A percentile compares a stretch with the other conserved stretches of the same genome.
Evolutionary conservation across 179 eudicot species (phyloP).

Genomic region (Gypsophila paniculata): DNA sequence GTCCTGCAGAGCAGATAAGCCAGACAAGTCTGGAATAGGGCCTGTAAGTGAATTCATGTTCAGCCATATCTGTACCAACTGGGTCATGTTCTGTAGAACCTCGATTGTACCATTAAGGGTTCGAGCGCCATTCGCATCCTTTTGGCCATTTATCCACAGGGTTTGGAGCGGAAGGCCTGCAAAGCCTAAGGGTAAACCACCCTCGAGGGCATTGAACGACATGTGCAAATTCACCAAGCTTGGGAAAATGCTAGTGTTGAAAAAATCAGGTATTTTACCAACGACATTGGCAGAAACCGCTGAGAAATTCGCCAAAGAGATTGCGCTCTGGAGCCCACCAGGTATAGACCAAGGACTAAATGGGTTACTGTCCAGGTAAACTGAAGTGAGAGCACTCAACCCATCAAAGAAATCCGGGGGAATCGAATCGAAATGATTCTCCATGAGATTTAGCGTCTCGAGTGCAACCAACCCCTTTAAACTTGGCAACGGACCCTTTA

Average conservation of each 20-base stretch:
- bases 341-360: constrained; percentile 37
- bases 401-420: constrained; percentile 47
- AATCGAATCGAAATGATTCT: constrained; percentile 38
- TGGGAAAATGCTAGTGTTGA: constrained; percentile 29
- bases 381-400: constrained; percentile 30
- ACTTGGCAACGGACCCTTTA: constrained; percentile 52
- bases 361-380: constrained; percentile 36
- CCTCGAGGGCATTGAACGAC: constrained; percentile 32
- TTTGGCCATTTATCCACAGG: constrained; percentile 44
- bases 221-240: constrained; percentile 30
- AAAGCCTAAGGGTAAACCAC: constrained; percentile 33
- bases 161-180: constrained; percentile 30
- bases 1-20: constrained; percentile 18
- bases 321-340: constrained; percentile 27
- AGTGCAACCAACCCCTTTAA: constrained; percentile 41
- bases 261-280: constrained; percentile 37
- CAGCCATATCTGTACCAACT: constrained; percentile 35
- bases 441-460: constrained; percentile 31
- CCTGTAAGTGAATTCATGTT: constrained; percentile 37
- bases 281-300: constrained; percentile 32
- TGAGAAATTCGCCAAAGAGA: constrained; percentile 35
- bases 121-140: constrained; percentile 19
- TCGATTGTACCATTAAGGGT: constrained; percentile 34
- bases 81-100: constrained; percentile 40
- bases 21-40: constrained; percentile 42